Evolutionary conservation across 2,329 filamentous ascomycete genomes (phyloP).

Genomic region (Pseudogymnoascus sp.): DNA sequence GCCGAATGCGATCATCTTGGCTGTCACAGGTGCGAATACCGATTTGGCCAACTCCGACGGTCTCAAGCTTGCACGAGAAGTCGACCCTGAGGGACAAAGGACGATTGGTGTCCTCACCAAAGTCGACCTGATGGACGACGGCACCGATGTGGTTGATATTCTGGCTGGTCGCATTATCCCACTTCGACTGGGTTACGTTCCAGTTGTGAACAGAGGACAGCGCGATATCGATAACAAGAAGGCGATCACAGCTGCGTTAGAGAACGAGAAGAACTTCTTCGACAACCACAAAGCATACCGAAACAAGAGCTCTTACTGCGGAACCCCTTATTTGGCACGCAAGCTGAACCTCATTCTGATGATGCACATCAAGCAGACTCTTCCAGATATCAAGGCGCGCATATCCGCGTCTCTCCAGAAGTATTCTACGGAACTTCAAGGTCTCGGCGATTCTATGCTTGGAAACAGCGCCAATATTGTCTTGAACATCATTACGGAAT

Average conservation of each 20-base stretch:
- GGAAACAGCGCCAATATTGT: conserved; percentile 96
- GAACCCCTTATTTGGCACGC: conserved; percentile 89
- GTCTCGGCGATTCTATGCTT: conserved; percentile 86
- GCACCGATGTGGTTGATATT: conserved; percentile 97
- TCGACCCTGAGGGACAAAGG: conserved; percentile 93
- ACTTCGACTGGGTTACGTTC: conserved; percentile 86
- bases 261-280: conserved; percentile 94
- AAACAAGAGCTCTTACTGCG: conserved; percentile 98
- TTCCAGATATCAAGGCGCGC: conserved; percentile 95
- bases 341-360: conserved; percentile 98
- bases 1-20: conserved; percentile 94
- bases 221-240: conserved; percentile 98
- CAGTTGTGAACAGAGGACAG: conserved; percentile 95
- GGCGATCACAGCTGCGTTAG: conserved; percentile 80
- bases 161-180: conserved; percentile 95
- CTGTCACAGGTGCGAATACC: conserved; percentile 92
- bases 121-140: conserved; percentile 98
- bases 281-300: conserved; percentile 97
- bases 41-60: conserved; percentile 98
- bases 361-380: conserved; percentile 99
- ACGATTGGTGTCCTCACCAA: conserved; percentile 98
- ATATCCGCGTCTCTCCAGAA: conserved; percentile 93
- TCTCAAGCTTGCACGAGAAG: conserved; percentile 89
- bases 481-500: conserved; percentile 97
- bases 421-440: conserved; percentile 72